A percentile compares a stretch with the other conserved stretches of the same genome.
Evolutionary conservation across 768 basidiomycete species (phyloP).

Genomic region (Tricholoma flavovirens): DNA sequence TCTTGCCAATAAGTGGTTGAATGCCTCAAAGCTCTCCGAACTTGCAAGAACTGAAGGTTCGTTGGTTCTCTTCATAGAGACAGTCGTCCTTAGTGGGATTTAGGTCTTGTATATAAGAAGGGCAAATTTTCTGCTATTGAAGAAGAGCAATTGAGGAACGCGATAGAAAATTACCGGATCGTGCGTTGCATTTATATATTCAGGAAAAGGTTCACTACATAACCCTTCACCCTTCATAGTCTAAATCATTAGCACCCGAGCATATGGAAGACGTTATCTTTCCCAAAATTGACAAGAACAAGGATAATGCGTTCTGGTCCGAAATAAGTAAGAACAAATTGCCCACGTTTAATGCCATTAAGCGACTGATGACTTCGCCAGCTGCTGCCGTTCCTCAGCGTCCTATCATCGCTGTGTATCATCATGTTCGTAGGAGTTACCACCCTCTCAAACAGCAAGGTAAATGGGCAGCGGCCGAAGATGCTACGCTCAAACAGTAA

Average conservation of each 20-base stretch:
- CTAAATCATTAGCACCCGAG: constrained; percentile 45
- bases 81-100: constrained; percentile 2
- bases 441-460: constrained; percentile 71
- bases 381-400: constrained; percentile 68
- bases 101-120: constrained; percentile 83
- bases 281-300: constrained; percentile 53
- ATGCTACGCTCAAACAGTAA: constrained; percentile 57
- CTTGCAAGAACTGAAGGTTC: constrained; percentile 65
- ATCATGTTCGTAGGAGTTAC: constrained; percentile 64
- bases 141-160: constrained; percentile 55
- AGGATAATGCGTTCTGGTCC: constrained; percentile 69
- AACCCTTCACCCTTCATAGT: constrained; percentile 26
- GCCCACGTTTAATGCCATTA: background rate
- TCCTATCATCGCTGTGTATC: constrained; percentile 80
- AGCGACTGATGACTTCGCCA: constrained; percentile 22
- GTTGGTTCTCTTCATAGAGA: background rate
- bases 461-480: constrained; percentile 63
- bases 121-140: constrained; percentile 83
- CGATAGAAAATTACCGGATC: constrained; percentile 56
- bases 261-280: constrained; percentile 64
- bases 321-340: constrained; percentile 57
- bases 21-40: constrained; percentile 59
- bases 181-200: constrained; percentile 32
- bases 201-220: background rate
- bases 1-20: constrained; percentile 78